Percentiles rank a stretch among this genome's conserved stretches.
Conservation (phyloP, 2,329 filamentous ascomycete genomes). For the Ambrosiella xylebori region DNA sequence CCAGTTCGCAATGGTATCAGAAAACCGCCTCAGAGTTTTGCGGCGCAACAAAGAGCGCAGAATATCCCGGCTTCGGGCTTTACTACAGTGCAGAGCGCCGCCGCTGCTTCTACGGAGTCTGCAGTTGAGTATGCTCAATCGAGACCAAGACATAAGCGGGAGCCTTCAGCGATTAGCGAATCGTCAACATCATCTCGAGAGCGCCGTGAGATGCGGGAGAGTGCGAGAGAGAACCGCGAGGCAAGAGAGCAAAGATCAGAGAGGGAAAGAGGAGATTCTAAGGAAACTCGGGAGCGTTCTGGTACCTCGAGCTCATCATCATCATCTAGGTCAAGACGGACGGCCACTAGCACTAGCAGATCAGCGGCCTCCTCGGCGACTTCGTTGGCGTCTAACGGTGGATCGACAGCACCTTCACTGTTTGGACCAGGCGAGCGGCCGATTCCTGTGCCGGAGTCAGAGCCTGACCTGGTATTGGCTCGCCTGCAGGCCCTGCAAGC, state of each 20-base stretch:
- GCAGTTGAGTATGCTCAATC: background rate
- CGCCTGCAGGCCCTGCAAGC: slow-evolving; percentile 38
- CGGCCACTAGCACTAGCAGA: slow-evolving; percentile 3
- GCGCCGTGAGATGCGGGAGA: background rate
- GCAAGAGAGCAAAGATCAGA: slow-evolving; percentile 1
- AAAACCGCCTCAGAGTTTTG: slow-evolving; percentile 45
- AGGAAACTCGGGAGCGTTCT: slow-evolving; percentile 3
- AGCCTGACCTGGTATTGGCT: slow-evolving; percentile 39
- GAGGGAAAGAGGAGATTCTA: slow-evolving; percentile 1
- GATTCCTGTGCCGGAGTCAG: slow-evolving; percentile 32
- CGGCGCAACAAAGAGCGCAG: slow-evolving; percentile 46
- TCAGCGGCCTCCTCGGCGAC: slow-evolving; percentile 5
- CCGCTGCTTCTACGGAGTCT: slow-evolving; percentile 9
- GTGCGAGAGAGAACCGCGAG: background rate
- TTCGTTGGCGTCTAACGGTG: background rate
- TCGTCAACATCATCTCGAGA: slow-evolving; percentile 7
- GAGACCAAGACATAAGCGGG: slow-evolving; percentile 10
- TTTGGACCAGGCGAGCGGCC: slow-evolving; percentile 39
- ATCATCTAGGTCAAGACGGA: slow-evolving; percentile 4
- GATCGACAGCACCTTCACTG: slow-evolving; percentile 28
- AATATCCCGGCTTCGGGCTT: slow-evolving; percentile 18
- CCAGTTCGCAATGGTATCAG: slow-evolving; percentile 22
- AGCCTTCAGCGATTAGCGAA: slow-evolving; percentile 1
- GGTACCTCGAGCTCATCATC: slow-evolving; percentile 2
- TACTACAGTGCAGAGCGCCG: slow-evolving; percentile 11